These are phyloP conservation scores for Acanthamoeba triangularis DNA, from an alignment of 208 protist genomes.

Conservation along the genomic window DNA sequence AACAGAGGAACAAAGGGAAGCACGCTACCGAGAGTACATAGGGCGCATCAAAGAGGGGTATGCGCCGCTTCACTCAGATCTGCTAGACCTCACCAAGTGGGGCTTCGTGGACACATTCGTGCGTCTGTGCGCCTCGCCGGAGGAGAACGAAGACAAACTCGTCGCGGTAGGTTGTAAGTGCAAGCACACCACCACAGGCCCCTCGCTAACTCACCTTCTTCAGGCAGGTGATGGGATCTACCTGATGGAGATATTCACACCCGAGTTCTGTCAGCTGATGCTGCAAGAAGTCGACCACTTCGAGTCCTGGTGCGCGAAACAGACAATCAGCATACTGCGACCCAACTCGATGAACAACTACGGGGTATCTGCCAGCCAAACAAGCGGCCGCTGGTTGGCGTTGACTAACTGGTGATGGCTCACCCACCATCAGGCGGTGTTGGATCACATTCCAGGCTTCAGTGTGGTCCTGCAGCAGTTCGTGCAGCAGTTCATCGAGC, in stretches of 20 bases:
- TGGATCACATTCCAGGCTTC: not conserved
- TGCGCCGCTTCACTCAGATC: not conserved
- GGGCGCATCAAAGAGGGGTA: not conserved
- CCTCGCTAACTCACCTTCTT: not conserved
- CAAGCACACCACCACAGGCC: not conserved
- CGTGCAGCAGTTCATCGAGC: slow-evolving; percentile 10
- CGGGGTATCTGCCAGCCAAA: slow-evolving; percentile 76
- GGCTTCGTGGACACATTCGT: not conserved
- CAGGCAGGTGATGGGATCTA: slow-evolving; percentile 70
- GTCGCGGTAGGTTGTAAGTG: not conserved
- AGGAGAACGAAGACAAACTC: no score
- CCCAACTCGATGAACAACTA: slow-evolving; percentile 89
- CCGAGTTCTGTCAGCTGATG: slow-evolving; percentile 80
- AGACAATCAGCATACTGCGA: slow-evolving; percentile 71
- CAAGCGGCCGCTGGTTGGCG: no score
- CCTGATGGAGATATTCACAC: slow-evolving; percentile 78
- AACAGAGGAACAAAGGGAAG: not conserved
- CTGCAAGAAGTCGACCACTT: slow-evolving; percentile 83
- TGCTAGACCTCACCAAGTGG: slow-evolving; percentile 3
- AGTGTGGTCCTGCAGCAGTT: not conserved
- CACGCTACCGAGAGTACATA: not conserved
- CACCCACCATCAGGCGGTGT: not conserved
- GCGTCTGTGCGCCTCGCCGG: not conserved
- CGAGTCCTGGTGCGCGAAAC: slow-evolving; percentile 20
- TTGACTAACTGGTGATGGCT: slow-evolving; percentile 77